Evolutionary conservation across 2,329 filamentous ascomycete genomes (phyloP), one percentile per base, ranked within the genome.

Genomic region (Aspergillus oerlinghausenensis): DNA sequence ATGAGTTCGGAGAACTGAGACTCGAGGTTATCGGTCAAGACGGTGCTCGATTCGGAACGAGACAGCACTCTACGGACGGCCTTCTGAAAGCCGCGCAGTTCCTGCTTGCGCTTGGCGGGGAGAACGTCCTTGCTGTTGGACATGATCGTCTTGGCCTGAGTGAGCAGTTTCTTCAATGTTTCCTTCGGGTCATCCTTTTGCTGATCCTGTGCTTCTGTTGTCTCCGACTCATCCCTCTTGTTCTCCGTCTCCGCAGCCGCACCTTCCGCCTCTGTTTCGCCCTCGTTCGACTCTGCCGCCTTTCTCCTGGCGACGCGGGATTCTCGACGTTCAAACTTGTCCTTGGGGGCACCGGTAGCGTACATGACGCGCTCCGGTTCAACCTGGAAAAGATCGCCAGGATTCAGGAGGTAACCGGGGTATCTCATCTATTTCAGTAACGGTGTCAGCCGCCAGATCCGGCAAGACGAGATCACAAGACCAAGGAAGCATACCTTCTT

Each of bases 301-400:
- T 62, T 63, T 57, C 63, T 63, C 49, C 63, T 63, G 47, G 65
- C 61, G 52, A 65, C 48, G 49, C 76, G 74, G 32, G 65, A 63
- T 28, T 72, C 67, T 17, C 75, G 74, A 52, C 76, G 72, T 59
- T 78, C 74, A 21, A 60, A 55, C 55, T 65, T 70, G 50, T 81
- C 74, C 75, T 92, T 94, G 50, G 84, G 83, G 26, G 83, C 82
- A 57, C 94, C 94, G 1, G 92, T 96, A 35, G 90, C 93, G 67
- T 84, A 92, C 75, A 99, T 82, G 55, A 99, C 94, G 65, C 88
- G 86, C 42, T 96, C 90, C 38, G 89, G 82, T 21, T 97, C 89
- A 66, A 99, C 93, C 73, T 96, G 91, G 81, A 99, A 99, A 86
- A 99, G 90, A 73, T 99, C 94, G 65, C 94, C 94, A 2, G 94